These are phyloP conservation scores for Ganoderma leucocontextum DNA, from an alignment of 1,284 basidiomycete species.

Conservation along the genomic window DNA sequence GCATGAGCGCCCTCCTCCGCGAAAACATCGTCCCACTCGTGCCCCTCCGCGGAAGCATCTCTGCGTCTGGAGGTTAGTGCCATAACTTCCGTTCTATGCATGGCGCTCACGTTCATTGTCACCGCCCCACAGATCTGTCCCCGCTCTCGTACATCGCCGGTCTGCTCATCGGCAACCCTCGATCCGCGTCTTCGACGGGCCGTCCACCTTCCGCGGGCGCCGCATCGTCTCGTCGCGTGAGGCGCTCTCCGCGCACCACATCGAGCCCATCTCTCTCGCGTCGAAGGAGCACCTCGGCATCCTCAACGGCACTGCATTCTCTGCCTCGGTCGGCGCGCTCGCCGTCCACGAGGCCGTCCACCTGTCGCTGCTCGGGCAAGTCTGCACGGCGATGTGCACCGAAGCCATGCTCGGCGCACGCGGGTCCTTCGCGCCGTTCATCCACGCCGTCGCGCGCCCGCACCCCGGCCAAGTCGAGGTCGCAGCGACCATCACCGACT, in stretches of 20 bases:
- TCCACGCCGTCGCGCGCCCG: slow-evolving; percentile 81
- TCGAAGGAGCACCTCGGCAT: slow-evolving; percentile 88
- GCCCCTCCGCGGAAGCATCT: slow-evolving; percentile 86
- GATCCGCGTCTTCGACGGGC: slow-evolving; percentile 77
- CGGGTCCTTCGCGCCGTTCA: slow-evolving; percentile 83
- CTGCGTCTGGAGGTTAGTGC: slow-evolving; percentile 76
- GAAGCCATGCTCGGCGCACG: slow-evolving; percentile 82
- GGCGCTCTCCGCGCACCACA: slow-evolving; percentile 71
- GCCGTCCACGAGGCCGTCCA: slow-evolving; percentile 79
- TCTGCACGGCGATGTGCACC: slow-evolving; percentile 85
- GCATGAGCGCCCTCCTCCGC: slow-evolving; percentile 77
- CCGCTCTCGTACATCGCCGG: slow-evolving; percentile 89
- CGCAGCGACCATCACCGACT: slow-evolving; percentile 71
- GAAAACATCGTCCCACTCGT: slow-evolving; percentile 84
- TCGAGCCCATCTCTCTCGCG: slow-evolving; percentile 74
- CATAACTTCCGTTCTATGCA: not conserved
- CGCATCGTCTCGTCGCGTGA: slow-evolving; percentile 67
- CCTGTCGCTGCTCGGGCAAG: slow-evolving; percentile 75
- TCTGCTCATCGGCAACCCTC: slow-evolving; percentile 78
- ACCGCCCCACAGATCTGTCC: slow-evolving; percentile 61
- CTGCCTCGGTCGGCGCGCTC: slow-evolving; percentile 65
- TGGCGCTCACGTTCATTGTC: not conserved
- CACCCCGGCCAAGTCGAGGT: slow-evolving; percentile 87
- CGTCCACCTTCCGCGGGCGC: slow-evolving; percentile 57
- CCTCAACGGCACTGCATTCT: slow-evolving; percentile 88